Evolutionary conservation across 139 green algal species (phyloP).

Genomic region (Chloropicon primus): DNA sequence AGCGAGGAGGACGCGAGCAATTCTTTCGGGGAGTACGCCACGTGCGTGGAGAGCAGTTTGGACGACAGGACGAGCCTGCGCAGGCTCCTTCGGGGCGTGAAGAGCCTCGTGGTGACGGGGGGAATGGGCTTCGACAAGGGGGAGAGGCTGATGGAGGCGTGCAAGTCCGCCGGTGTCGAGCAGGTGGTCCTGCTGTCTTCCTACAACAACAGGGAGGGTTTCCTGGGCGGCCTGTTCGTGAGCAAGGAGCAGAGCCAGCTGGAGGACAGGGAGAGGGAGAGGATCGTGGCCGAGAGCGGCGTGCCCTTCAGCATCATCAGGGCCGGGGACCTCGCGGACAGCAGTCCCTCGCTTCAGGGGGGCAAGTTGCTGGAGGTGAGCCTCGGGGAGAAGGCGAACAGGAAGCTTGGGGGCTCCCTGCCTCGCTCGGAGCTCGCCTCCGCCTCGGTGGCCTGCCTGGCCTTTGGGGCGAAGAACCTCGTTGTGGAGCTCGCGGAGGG

Average conservation of each 20-base stretch:
- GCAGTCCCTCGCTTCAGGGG: background rate
- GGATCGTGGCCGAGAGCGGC: background rate
- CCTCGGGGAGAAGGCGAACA: background rate
- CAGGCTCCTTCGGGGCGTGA: background rate
- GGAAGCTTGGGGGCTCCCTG: background rate
- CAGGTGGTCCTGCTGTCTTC: background rate
- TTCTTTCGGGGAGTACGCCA: slow-evolving; percentile 34
- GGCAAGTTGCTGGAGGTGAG: background rate
- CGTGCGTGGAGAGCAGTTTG: background rate
- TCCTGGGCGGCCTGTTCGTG: background rate
- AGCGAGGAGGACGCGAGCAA: slow-evolving; percentile 22
- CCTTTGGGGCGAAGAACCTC: background rate
- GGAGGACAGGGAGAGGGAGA: background rate
- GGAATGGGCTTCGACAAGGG: background rate
- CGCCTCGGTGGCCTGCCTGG: background rate
- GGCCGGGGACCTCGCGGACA: background rate
- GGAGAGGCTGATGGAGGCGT: background rate
- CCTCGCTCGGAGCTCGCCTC: background rate
- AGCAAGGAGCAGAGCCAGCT: background rate
- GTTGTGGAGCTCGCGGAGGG: background rate
- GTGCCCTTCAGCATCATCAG: background rate
- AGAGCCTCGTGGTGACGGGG: background rate
- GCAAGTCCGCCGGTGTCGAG: background rate
- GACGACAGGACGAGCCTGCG: background rate
- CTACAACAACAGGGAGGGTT: background rate